Percentiles rank a stretch among this genome's conserved stretches.
Evolutionary conservation across 805 yeast genomes (phyloP).

Genomic region (Tetrapisispora phaffii): DNA sequence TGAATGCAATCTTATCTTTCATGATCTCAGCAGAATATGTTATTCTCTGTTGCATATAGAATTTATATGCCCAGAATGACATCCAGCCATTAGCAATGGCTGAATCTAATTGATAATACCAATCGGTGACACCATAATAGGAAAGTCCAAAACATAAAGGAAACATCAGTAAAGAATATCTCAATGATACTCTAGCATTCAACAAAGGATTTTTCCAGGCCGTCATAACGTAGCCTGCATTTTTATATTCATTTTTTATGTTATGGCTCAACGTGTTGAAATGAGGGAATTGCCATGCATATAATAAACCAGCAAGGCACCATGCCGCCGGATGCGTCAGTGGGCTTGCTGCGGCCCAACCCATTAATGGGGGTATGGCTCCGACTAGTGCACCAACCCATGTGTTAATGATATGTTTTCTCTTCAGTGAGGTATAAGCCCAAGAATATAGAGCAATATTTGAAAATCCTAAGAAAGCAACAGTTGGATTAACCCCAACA

Average conservation of each 20-base stretch:
- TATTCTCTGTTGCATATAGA: slow-evolving; percentile 72
- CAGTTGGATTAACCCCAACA: slow-evolving; percentile 77
- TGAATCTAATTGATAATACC: slow-evolving; percentile 72
- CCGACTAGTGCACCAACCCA: slow-evolving; percentile 99
- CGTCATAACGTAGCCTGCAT: slow-evolving; percentile 96
- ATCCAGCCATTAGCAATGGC: slow-evolving; percentile 80
- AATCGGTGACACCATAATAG: slow-evolving; percentile 73
- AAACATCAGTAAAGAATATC: slow-evolving; percentile 88
- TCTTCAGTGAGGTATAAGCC: slow-evolving; percentile 81
- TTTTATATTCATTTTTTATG: slow-evolving; percentile 75
- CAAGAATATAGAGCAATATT: slow-evolving; percentile 83
- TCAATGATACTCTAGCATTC: slow-evolving; percentile 85
- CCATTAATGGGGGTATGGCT: slow-evolving; percentile 97
- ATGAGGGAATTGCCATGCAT: slow-evolving; percentile 99
- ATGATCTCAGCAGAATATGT: slow-evolving; percentile 39
- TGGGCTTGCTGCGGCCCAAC: slow-evolving; percentile 91
- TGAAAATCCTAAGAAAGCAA: slow-evolving; percentile 66
- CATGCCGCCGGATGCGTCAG: slow-evolving; percentile 85
- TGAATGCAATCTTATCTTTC: slow-evolving; percentile 28
- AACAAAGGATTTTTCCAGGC: slow-evolving; percentile 85
- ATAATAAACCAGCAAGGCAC: slow-evolving; percentile 80
- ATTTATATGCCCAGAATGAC: slow-evolving; percentile 63
- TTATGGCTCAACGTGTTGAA: slow-evolving; percentile 87
- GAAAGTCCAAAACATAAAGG: slow-evolving; percentile 81
- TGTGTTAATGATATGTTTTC: slow-evolving; percentile 77